Evolutionary conservation across 306 rosid genomes (phyloP).

Genomic region (Aeschynomene evenia): DNA sequence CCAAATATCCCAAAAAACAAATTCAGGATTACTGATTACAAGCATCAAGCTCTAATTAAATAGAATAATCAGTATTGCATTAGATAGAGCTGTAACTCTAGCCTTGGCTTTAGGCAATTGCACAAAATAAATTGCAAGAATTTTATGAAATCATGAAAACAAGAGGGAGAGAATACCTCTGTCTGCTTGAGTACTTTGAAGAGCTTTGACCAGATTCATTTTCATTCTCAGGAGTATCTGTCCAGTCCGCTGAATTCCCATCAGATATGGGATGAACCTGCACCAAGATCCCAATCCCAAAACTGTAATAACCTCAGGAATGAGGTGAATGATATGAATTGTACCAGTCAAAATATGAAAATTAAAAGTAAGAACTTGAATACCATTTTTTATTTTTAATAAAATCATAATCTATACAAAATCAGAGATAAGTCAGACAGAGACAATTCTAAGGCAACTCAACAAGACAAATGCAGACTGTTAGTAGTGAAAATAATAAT

Average conservation of each 20-base stretch:
- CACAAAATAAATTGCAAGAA: not conserved
- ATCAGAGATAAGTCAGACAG: not conserved
- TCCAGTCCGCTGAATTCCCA: slow-evolving; percentile 48
- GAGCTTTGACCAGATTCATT: slow-evolving; percentile 57
- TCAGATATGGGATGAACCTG: slow-evolving; percentile 76
- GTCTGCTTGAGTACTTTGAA: slow-evolving; percentile 52
- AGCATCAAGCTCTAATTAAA: slow-evolving; percentile 2
- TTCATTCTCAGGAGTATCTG: slow-evolving; percentile 49
- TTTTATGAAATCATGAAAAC: slow-evolving; percentile 15
- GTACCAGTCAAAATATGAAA: slow-evolving; percentile 1
- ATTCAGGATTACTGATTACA: slow-evolving; percentile 31
- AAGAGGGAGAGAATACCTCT: slow-evolving; percentile 47
- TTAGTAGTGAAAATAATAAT: slow-evolving; percentile 9
- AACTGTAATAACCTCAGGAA: slow-evolving; percentile 14
- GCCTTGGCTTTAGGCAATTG: slow-evolving; percentile 27
- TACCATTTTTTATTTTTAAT: not conserved
- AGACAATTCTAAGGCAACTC: not conserved
- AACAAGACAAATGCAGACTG: slow-evolving; percentile 15
- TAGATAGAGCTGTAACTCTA: not conserved
- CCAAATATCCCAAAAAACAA: slow-evolving; percentile 26
- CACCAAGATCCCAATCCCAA: slow-evolving; percentile 35
- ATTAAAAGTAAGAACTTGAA: slow-evolving; percentile 23
- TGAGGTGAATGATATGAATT: slow-evolving; percentile 1
- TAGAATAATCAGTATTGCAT: slow-evolving; percentile 3
- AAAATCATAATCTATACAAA: not conserved